These are phyloP conservation scores for Wolfiporia cocos DNA, from an alignment of 1,284 basidiomycete genomes.

Conservation along the genomic window DNA sequence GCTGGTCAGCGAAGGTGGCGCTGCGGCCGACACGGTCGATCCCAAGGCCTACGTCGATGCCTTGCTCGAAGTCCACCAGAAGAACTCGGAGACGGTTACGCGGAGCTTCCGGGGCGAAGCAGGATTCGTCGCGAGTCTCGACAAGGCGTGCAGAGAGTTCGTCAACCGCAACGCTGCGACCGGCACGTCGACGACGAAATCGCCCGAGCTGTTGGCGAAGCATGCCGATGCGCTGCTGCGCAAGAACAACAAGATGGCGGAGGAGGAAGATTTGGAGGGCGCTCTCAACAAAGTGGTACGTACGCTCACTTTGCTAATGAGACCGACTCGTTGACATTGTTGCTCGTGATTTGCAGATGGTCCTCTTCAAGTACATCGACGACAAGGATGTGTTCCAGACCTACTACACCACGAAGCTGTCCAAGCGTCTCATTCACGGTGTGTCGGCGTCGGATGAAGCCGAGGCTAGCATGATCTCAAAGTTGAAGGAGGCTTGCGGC, in stretches of 20 bases:
- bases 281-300: conserved; percentile 87
- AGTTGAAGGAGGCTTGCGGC: conserved; percentile 96
- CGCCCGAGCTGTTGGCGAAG: conserved; percentile 92
- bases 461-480: conserved; percentile 98
- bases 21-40: conserved; percentile 61
- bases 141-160: conserved; percentile 95
- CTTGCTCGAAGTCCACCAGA: conserved; percentile 85
- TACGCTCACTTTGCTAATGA: conserved; percentile 10
- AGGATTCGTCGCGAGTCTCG: conserved; percentile 92
- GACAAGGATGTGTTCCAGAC: conserved; percentile 99
- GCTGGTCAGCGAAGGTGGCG: conserved; percentile 65
- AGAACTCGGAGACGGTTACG: conserved; percentile 88
- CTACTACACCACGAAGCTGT: conserved; percentile 97
- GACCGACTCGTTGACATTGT: not conserved
- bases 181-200: conserved; percentile 78
- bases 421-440: conserved; percentile 89
- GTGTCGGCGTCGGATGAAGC: conserved; percentile 95
- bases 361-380: conserved; percentile 98
- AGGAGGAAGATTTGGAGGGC: conserved; percentile 87
- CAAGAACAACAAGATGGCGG: conserved; percentile 95
- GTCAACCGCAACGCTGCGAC: conserved; percentile 94
- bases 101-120: conserved; percentile 92
- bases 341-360: conserved; percentile 67
- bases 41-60: conserved; percentile 95
- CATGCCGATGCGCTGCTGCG: conserved; percentile 89